Evolutionary conservation across 495 filamentous ascomycete genomes (phyloP).

Genomic region (Penicillium simplicissimum): DNA sequence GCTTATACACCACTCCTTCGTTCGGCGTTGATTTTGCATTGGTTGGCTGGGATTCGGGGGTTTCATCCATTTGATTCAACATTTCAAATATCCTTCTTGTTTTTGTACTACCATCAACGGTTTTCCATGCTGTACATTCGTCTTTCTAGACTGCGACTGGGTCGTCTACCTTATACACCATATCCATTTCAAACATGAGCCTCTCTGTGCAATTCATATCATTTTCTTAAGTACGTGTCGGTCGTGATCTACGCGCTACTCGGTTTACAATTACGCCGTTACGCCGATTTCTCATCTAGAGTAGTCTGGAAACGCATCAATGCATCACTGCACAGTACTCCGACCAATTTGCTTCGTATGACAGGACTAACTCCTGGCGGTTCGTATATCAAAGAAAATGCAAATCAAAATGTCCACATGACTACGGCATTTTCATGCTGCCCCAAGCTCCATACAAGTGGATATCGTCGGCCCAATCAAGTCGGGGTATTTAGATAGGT

Average conservation of each 20-base stretch:
- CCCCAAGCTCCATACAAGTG: slow-evolving; percentile 3
- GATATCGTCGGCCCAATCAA: slow-evolving; percentile 8
- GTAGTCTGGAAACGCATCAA: slow-evolving; percentile 1
- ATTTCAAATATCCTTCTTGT: slow-evolving; percentile 19
- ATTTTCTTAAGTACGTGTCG: slow-evolving; percentile 11
- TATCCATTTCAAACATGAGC: no score
- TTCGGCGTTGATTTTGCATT: slow-evolving; percentile 29
- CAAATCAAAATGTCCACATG: background rate
- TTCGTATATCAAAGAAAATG: slow-evolving; percentile 7
- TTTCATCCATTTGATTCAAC: slow-evolving; percentile 21
- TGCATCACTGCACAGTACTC: slow-evolving; percentile 5
- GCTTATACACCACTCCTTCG: slow-evolving; percentile 11
- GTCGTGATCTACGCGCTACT: slow-evolving; percentile 5
- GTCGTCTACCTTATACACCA: no score
- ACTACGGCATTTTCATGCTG: slow-evolving; percentile 3
- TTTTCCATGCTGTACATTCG: slow-evolving; percentile 12
- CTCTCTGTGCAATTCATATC: background rate
- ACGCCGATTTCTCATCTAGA: background rate
- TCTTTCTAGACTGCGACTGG: background rate
- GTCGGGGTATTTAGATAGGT: slow-evolving; percentile 10
- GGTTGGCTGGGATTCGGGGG: slow-evolving; percentile 12
- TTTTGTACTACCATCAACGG: slow-evolving; percentile 26
- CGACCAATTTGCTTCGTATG: background rate
- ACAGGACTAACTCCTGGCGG: slow-evolving; percentile 6
- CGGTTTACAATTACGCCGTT: slow-evolving; percentile 2